Base-by-base conservation (phyloP, 257 asterid genomes). In the Scutellaria barbata region DNA sequence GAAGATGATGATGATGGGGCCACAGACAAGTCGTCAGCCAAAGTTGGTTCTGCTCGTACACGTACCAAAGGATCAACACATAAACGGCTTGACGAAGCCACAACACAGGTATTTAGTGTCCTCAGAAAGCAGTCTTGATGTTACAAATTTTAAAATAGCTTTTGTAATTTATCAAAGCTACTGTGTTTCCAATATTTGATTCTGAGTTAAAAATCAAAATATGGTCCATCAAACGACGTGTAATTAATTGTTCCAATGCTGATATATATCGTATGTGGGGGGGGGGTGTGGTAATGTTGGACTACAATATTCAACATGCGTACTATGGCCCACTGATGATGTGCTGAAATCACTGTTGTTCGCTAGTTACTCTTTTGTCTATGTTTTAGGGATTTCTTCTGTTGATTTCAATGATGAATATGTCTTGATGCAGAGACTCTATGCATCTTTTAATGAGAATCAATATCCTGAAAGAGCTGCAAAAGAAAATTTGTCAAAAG, bases 401-500 rank as follows among this genome's bases (percentile, higher is more conserved):
- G 69, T 63, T 53, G 63, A 51, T 72, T 73, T 47, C 22, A 14
- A 66, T 72, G 40, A 78, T 72, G 59, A 54, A 66, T 69, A 16
- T 75, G 22, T 75, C 45, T 72, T 85, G 68, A 56, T 81, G 83
- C 96, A 94, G 99, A 85, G 84, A 77, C 95, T 95, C 48, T 64
- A 71, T 48, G 87, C 84, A 68, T 87, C 85, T 76, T 95, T 89
- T 85, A 83, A 54, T 72, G 85, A 84, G 83, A 87, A 95, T 80
- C 91, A 89, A 48, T 92, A 92, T 76, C 99, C 98, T 8, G 84
- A 85, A 45, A 85, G 75, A 66, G 79, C 66, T 11, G 87, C 22
- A 68, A 95, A 84, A 76, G 97, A 83, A 66, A 81, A 82, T 45
- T 53, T 95, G 82, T 96, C 97, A 6, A 82, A 75, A 61, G 97